phyloP scores from a whole-genome alignment of 345 rosid genomes.

The Syzygium aromaticum region DNA sequence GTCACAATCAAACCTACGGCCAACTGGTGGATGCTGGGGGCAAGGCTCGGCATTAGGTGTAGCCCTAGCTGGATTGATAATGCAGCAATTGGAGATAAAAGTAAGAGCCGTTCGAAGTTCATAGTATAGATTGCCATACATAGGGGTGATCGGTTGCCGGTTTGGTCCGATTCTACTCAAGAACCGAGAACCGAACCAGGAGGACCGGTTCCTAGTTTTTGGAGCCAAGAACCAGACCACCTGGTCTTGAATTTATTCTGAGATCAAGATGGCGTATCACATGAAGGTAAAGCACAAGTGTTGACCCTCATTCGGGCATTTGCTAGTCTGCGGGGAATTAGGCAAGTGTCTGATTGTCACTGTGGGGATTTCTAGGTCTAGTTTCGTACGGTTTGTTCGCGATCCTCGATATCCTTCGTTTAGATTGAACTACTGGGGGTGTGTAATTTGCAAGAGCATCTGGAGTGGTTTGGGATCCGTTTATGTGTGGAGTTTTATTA shows the following conservation, averaged over 20 bases:
- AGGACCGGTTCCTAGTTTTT: no score
- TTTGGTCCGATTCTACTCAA: no score
- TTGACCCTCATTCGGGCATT: background rate
- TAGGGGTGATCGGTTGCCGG: no score
- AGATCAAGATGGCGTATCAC: slow-evolving; percentile 93
- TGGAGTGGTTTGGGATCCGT: background rate
- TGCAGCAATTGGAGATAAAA: no score
- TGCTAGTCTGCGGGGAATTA: background rate
- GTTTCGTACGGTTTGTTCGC: background rate
- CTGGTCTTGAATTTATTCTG: slow-evolving; percentile 23
- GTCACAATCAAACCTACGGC: no score
- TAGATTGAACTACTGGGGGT: background rate
- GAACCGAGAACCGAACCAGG: no score
- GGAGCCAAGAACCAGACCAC: no score
- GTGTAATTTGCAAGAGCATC: background rate
- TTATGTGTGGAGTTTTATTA: background rate
- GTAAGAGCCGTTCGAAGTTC: no score
- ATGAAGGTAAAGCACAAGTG: slow-evolving; percentile 41
- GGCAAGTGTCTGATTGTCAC: background rate
- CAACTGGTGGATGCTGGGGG: no score
- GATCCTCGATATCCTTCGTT: background rate
- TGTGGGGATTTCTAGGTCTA: background rate
- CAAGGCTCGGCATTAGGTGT: no score
- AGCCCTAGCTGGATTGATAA: no score
- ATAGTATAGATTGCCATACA: no score